A percentile compares a stretch with the other conserved stretches of the same genome.
Evolutionary conservation across 805 yeast species (phyloP).

Genomic region (Pichia insulana): DNA sequence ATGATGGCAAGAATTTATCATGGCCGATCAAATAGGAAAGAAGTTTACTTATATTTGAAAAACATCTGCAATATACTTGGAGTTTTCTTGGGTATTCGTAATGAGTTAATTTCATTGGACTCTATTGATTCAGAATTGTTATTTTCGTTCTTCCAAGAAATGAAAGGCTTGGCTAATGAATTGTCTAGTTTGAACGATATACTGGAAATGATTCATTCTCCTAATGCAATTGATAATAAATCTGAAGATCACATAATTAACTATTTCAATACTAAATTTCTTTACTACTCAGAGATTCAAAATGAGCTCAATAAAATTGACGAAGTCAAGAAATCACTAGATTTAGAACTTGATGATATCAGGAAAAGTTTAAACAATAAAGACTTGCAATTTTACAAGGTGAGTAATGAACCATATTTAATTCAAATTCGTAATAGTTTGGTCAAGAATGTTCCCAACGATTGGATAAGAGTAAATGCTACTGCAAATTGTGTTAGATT

Average conservation of each 20-base stretch:
- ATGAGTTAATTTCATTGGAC: constrained; percentile 14
- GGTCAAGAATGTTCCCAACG: constrained; percentile 50
- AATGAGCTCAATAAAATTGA: constrained; percentile 34
- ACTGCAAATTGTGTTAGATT: constrained; percentile 64
- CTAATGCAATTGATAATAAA: constrained; percentile 45
- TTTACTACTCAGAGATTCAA: constrained; percentile 29
- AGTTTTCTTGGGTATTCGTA: constrained; percentile 18
- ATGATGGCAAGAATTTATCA: constrained; percentile 52
- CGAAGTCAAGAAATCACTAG: constrained; percentile 38
- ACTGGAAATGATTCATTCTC: constrained; percentile 41
- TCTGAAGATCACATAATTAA: constrained; percentile 24
- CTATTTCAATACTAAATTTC: constrained; percentile 38
- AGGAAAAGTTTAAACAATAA: constrained; percentile 29
- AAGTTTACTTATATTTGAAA: constrained; percentile 46
- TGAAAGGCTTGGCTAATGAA: neutral
- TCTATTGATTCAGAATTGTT: constrained; percentile 13
- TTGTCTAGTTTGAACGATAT: neutral
- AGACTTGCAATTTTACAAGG: constrained; percentile 8
- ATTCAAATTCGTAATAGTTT: constrained; percentile 65
- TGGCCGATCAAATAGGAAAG: constrained; percentile 48
- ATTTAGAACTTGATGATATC: constrained; percentile 43
- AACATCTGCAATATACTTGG: constrained; percentile 33
- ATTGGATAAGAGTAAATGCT: constrained; percentile 72
- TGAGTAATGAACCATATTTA: constrained; percentile 53
- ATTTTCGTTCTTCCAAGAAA: constrained; percentile 5